These are phyloP conservation scores for Danielia oregonensis DNA, from an alignment of 805 yeast species.

Conservation along the genomic window DNA sequence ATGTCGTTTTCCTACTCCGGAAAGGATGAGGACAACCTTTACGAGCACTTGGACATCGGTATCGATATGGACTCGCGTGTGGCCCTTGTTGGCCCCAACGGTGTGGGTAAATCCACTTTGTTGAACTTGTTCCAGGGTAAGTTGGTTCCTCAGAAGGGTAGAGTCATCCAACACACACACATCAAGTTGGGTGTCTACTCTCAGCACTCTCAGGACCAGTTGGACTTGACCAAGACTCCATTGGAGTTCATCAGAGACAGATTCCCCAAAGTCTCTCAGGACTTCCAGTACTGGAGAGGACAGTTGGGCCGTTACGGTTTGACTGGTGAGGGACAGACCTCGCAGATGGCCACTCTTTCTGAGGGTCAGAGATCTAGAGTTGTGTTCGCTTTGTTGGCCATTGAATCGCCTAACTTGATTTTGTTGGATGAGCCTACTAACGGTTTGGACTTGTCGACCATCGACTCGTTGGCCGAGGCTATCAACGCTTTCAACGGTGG, in stretches of 20 bases:
- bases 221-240: conserved; percentile 92
- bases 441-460: conserved; percentile 97
- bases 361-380: conserved; percentile 99
- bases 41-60: conserved; percentile 91
- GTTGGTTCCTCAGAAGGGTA: conserved; percentile 83
- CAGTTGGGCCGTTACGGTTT: conserved; percentile 97
- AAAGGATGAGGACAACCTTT: conserved; percentile 77
- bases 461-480: conserved; percentile 96
- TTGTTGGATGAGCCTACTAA: conserved; percentile 99
- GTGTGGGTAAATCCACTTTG: conserved; percentile 97
- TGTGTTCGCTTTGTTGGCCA: conserved; percentile 92
- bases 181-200: conserved; percentile 98
- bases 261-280: conserved; percentile 87
- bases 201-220: conserved; percentile 97
- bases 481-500: conserved; percentile 95
- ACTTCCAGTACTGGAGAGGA: conserved; percentile 97
- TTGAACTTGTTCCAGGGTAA: conserved; percentile 96
- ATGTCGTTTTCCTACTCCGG: conserved; percentile 91
- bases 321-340: conserved; percentile 98
- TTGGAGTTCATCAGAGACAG: conserved; percentile 96
- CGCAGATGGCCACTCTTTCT: conserved; percentile 96
- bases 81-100: conserved; percentile 97
- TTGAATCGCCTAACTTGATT: conserved; percentile 92
- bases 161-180: conserved; percentile 96
- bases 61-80: conserved; percentile 99